A percentile compares a stretch with the other conserved stretches of the same genome.
phyloP scores from a whole-genome alignment of 163 green algal genomes.

The Prototheca wickerhamii region DNA sequence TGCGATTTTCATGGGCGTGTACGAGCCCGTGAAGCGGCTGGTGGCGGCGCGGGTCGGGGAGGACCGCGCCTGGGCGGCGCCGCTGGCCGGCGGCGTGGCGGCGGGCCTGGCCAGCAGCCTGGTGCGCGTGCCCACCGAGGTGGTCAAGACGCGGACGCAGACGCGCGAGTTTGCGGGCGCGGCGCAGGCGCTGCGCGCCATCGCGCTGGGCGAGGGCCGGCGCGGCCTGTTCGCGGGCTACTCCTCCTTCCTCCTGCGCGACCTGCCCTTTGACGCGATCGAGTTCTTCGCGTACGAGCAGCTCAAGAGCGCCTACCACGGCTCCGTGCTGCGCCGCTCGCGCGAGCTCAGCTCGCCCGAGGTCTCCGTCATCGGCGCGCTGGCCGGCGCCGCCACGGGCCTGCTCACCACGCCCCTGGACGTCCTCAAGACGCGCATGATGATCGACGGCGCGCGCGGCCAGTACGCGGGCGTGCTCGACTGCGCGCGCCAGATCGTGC shows the following conservation, averaged over 20 bases:
- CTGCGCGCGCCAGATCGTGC: constrained; percentile 64
- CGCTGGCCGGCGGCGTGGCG: constrained; percentile 58
- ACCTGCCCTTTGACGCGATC: constrained; percentile 96
- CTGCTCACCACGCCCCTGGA: constrained; percentile 92
- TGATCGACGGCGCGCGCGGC: constrained; percentile 73
- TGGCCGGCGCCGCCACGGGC: constrained; percentile 76
- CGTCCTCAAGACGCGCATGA: constrained; percentile 96
- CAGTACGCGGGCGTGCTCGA: constrained; percentile 66
- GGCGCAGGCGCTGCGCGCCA: constrained; percentile 47
- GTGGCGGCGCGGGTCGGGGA: constrained; percentile 7
- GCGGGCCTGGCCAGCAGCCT: constrained; percentile 78
- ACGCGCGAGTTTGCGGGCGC: constrained; percentile 53
- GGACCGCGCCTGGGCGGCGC: constrained; percentile 46
- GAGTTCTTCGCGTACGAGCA: constrained; percentile 92
- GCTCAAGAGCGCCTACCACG: constrained; percentile 37
- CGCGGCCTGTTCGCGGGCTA: constrained; percentile 90
- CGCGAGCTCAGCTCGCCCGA: constrained; percentile 58
- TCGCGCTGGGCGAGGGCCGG: constrained; percentile 70
- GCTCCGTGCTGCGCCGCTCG: constrained; percentile 6
- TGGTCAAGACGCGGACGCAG: constrained; percentile 96
- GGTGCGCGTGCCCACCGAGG: constrained; percentile 91
- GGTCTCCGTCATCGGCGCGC: constrained; percentile 59
- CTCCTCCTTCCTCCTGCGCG: constrained; percentile 88
- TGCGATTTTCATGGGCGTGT: constrained; percentile 84
- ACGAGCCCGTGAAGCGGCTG: constrained; percentile 76